These are phyloP conservation scores for Leccinellum rugosiceps DNA, from an alignment of 768 basidiomycete genomes.

Conservation along the genomic window DNA sequence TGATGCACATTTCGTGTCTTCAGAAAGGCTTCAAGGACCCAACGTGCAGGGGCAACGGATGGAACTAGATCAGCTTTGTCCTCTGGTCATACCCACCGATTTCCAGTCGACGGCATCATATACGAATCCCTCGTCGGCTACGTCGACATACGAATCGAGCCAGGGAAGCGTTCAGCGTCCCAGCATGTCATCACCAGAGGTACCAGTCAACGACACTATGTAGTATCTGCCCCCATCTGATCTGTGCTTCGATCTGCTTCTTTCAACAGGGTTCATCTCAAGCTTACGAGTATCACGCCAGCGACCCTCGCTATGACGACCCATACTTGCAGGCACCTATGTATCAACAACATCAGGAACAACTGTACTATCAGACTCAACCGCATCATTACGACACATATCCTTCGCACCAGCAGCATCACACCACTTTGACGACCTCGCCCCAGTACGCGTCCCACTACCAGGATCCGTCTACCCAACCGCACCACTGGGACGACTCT, in stretches of 20 bases:
- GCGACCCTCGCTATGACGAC: conserved; percentile 16
- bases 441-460: conserved; percentile 11
- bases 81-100: conserved; percentile 22
- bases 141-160: conserved; percentile 5
- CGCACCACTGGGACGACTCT: conserved; percentile 13
- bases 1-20: conserved; percentile 14
- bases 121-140: neutral
- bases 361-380: conserved; percentile 23
- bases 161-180: neutral
- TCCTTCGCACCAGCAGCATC: conserved; percentile 3
- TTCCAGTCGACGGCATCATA: conserved; percentile 8
- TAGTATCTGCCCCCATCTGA: conserved; percentile 8
- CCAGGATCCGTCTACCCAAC: conserved; percentile 9
- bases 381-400: conserved; percentile 18
- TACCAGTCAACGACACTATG: conserved; percentile 7
- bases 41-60: conserved; percentile 10
- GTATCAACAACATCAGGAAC: conserved; percentile 15
- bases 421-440: neutral
- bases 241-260: neutral
- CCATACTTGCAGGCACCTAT: conserved; percentile 10
- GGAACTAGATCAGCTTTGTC: conserved; percentile 22
- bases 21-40: conserved; percentile 4
- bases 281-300: conserved; percentile 8
- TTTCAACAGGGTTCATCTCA: conserved; percentile 19
- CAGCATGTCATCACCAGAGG: neutral